Conservation (phyloP, 352 stramenopile species). For the Globisporangium nodosum region DNA sequence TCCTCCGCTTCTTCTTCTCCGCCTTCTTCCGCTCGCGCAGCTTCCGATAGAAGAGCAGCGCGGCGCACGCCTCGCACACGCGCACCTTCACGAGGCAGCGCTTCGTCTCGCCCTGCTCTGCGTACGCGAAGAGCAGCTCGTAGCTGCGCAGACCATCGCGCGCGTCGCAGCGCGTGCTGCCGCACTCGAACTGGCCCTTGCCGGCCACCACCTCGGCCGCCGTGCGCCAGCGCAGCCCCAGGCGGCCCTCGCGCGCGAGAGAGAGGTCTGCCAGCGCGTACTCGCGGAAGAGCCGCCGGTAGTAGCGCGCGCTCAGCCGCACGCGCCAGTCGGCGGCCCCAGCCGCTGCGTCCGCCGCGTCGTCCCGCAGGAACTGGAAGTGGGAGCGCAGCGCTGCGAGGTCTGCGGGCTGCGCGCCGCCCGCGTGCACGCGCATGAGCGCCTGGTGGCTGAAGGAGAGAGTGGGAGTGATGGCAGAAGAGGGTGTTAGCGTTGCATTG, state of each 20-base stretch:
- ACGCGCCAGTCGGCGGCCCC: conserved; percentile 60
- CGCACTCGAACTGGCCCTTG: conserved; percentile 80
- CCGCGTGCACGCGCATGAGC: conserved; percentile 42
- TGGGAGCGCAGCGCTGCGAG: conserved; percentile 37
- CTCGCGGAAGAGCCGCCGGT: conserved; percentile 76
- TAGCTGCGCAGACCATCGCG: conserved; percentile 48
- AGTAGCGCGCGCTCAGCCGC: conserved; percentile 83
- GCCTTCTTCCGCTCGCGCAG: conserved; percentile 7
- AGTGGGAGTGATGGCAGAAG: too few relatives aligned
- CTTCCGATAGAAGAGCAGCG: conserved; percentile 72
- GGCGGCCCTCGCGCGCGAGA: conserved; percentile 48
- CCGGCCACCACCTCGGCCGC: conserved; percentile 64
- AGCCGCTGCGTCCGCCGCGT: conserved; percentile 45
- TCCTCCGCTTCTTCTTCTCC: background rate
- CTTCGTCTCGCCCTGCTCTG: conserved; percentile 58
- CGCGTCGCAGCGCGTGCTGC: conserved; percentile 65
- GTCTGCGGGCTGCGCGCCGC: conserved; percentile 14
- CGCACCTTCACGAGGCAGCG: conserved; percentile 74
- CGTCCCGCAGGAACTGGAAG: conserved; percentile 79
- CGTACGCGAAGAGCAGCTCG: conserved; percentile 77
- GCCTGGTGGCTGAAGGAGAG: conserved; percentile 30
- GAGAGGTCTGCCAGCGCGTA: conserved; percentile 76
- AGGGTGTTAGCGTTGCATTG: too few relatives aligned
- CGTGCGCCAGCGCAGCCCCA: conserved; percentile 78
- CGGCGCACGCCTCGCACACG: conserved; percentile 51